These are phyloP conservation scores for Pterocarpus macrocarpus DNA, from an alignment of 306 rosid species.

Conservation along the genomic window DNA sequence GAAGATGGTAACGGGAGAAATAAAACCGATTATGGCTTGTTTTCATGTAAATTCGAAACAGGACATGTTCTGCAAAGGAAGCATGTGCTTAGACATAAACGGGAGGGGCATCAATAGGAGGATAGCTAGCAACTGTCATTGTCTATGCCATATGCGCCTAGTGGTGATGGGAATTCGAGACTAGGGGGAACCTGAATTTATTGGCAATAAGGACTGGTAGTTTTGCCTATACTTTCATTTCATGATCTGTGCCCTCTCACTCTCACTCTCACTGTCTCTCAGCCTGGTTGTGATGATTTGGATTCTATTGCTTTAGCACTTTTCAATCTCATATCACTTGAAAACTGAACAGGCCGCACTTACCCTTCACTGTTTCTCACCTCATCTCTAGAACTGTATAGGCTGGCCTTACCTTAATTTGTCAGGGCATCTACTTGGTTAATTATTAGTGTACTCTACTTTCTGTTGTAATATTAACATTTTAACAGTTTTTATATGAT, in stretches of 20 bases:
- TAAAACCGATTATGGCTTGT: slow-evolving; percentile 49
- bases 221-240: slow-evolving; percentile 41
- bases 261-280: neutral
- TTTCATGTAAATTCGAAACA: slow-evolving; percentile 64
- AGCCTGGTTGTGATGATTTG: slow-evolving; percentile 53
- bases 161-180: slow-evolving; percentile 56
- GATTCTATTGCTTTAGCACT: slow-evolving; percentile 55
- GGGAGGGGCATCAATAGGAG: slow-evolving; percentile 71
- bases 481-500: slow-evolving; percentile 13
- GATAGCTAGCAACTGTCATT: slow-evolving; percentile 77
- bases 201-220: slow-evolving; percentile 47
- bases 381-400: slow-evolving; percentile 33
- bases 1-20: slow-evolving; percentile 50
- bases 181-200: slow-evolving; percentile 79
- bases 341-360: slow-evolving; percentile 22
- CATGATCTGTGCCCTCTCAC: slow-evolving; percentile 25
- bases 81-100: slow-evolving; percentile 76
- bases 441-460: neutral
- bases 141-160: slow-evolving; percentile 71
- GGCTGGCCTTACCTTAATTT: slow-evolving; percentile 34
- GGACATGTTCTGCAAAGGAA: slow-evolving; percentile 75
- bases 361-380: neutral
- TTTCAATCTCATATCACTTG: slow-evolving; percentile 50
- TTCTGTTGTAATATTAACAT: slow-evolving; percentile 2
- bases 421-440: slow-evolving; percentile 24